Evolutionary conservation across 306 rosid species (phyloP).

Genomic region (Acacia acuminata): DNA sequence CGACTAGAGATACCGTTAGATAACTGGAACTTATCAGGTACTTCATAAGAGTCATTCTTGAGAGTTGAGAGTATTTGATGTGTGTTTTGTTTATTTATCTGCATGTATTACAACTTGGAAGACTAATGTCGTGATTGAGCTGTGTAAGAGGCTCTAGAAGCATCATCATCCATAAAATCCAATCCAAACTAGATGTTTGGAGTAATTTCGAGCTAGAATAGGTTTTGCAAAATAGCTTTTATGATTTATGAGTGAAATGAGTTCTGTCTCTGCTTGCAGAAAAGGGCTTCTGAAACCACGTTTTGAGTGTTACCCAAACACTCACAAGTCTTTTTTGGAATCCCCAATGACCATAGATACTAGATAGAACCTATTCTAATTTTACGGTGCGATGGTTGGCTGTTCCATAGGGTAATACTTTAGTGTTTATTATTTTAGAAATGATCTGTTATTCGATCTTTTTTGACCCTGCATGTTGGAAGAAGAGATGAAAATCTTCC

Average conservation of each 20-base stretch:
- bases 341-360: neutral
- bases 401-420: neutral
- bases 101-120: slow-evolving; percentile 1
- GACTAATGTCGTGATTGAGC: neutral
- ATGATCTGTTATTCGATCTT: neutral
- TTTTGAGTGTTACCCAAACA: too few species aligned
- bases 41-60: neutral
- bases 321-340: neutral
- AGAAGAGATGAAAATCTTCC: neutral
- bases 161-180: neutral
- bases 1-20: neutral
- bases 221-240: neutral
- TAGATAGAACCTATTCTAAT: neutral
- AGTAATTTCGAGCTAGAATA: slow-evolving; percentile 16
- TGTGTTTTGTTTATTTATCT: neutral
- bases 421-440: neutral
- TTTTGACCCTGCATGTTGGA: neutral
- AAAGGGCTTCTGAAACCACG: too few species aligned
- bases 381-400: too few species aligned
- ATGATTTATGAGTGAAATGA: too few species aligned
- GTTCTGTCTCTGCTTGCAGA: too few species aligned
- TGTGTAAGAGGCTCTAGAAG: neutral
- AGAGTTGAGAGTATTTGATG: neutral
- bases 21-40: neutral
- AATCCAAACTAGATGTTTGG: slow-evolving; percentile 1